Evolutionary conservation across 2,329 filamentous ascomycete genomes (phyloP), one percentile per base, ranked within the genome.

Genomic region (Waltergamsia citrina): DNA sequence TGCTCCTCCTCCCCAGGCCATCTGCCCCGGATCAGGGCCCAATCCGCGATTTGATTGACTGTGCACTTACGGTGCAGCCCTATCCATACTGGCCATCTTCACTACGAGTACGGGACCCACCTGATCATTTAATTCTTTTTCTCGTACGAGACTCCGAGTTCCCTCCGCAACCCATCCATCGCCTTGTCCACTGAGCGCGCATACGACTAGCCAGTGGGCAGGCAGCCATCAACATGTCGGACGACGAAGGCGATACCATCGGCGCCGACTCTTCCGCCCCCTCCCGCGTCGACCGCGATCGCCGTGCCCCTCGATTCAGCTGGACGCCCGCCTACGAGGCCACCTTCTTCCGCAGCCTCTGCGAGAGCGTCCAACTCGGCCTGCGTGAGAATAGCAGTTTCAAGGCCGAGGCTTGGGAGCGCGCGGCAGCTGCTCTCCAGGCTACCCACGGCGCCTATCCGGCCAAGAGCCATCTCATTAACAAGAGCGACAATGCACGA

Each of bases 401-500:
- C 61, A 76, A 77, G 53, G 60, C 67, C 14, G 71, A 74, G 46
- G 72, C 71, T 2, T 77, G 72, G 72, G 69, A 75, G 37, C 68
- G 69, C 42, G 72, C 72, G 29, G 63, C 66, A 36, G 56, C 62
- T 30, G 70, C 69, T 21, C 53, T 77, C 35, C 64, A 69, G 53
- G 67, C 71, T 20, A 63, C 63, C 35, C 72, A 76, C 45, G 60
- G 60, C 46, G 70, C 71, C 29, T 73, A 63, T 41, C 70, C 71
- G n/a, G 65, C 71, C 40, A 76, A 76, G 54, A 68, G 63, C 44
- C 72, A 77, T 35, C 65, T 77, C 23, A 74, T 77, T 52, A 77
- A 77, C 58, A 77, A 77, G 56, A 73, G 69, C 42, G 72, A 77
- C 53, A 77, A 77, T 51, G 72, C 72, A 38, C 64, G 72, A 33